A percentile compares a stretch with the other conserved stretches of the same genome.
phyloP scores from a whole-genome alignment of 2,329 filamentous ascomycete genomes.

The Colletotrichum camelliae region DNA sequence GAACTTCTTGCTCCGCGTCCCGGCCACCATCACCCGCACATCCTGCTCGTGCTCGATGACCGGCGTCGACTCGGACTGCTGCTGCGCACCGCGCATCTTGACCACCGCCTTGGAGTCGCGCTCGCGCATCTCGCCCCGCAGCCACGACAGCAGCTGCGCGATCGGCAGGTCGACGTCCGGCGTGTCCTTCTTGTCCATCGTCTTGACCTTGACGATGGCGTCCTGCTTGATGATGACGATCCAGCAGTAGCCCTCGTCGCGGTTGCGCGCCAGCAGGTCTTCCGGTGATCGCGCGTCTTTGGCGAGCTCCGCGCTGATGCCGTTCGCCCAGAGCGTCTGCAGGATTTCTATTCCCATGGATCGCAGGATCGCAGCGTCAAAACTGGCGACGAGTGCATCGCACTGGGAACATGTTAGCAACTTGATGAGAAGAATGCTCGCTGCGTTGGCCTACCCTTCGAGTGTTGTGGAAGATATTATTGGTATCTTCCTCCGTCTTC shows the following conservation, averaged over 20 bases:
- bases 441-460: not conserved
- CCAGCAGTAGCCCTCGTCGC: constrained; percentile 83
- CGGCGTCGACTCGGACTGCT: constrained; percentile 33
- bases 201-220: constrained; percentile 79
- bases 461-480: constrained; percentile 56
- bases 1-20: constrained; percentile 88
- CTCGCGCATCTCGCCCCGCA: constrained; percentile 83
- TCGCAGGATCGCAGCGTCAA: constrained; percentile 78
- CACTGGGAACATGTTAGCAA: constrained; percentile 55
- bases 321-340: constrained; percentile 79
- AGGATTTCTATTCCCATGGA: constrained; percentile 79
- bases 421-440: too few relatives aligned
- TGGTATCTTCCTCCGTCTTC: constrained; percentile 68
- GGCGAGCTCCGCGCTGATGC: constrained; percentile 88
- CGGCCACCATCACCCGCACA: constrained; percentile 83
- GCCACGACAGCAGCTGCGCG: constrained; percentile 77
- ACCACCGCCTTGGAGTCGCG: constrained; percentile 67
- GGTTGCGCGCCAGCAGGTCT: constrained; percentile 77
- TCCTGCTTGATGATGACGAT: constrained; percentile 86
- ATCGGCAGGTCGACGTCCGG: constrained; percentile 77
- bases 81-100: constrained; percentile 40
- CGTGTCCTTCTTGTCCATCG: constrained; percentile 75
- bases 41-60: constrained; percentile 63
- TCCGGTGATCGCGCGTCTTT: constrained; percentile 80
- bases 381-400: constrained; percentile 89